phyloP scores from a whole-genome alignment of 2,329 filamentous ascomycete genomes.

The Cytospora schulzeri region DNA sequence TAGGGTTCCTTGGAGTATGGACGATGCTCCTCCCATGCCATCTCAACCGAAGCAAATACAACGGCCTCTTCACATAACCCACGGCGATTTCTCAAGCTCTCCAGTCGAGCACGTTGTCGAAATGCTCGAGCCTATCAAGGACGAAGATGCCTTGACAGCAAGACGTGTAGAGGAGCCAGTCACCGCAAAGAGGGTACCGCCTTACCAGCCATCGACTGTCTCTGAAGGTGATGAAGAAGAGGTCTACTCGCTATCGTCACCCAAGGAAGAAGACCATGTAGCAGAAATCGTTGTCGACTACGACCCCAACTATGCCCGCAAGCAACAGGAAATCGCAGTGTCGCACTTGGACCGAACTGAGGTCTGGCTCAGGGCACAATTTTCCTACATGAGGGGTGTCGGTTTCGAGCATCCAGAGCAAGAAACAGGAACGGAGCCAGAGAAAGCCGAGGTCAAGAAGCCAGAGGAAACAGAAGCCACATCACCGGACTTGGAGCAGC shows the following conservation, averaged over 20 bases:
- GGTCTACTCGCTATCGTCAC: conserved; percentile 42
- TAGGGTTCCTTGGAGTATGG: conserved; percentile 72
- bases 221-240: conserved; percentile 37
- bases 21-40: conserved; percentile 38
- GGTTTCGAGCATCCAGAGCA: conserved; percentile 43
- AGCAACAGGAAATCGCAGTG: conserved; percentile 69
- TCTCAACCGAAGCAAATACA: conserved; percentile 38
- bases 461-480: conserved; percentile 11
- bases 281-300: conserved; percentile 71
- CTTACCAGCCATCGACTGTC: conserved; percentile 33
- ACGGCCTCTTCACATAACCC: conserved; percentile 39
- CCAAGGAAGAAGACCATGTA: conserved; percentile 57
- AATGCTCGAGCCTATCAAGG: conserved; percentile 53
- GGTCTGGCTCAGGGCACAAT: conserved; percentile 83
- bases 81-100: conserved; percentile 42
- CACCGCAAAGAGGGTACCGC: conserved; percentile 36
- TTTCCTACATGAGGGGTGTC: conserved; percentile 71
- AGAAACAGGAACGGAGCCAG: conserved; percentile 40
- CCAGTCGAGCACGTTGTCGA: conserved; percentile 72
- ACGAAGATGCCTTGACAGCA: conserved; percentile 68
- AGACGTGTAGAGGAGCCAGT: conserved; percentile 41
- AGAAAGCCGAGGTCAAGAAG: conserved; percentile 34
- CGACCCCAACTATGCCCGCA: conserved; percentile 73
- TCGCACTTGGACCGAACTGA: conserved; percentile 84
- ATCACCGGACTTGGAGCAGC: conserved; percentile 37